Conservation (phyloP, 225 moss, liverwort and hornwort species). For the Ulota crispa region DNA sequence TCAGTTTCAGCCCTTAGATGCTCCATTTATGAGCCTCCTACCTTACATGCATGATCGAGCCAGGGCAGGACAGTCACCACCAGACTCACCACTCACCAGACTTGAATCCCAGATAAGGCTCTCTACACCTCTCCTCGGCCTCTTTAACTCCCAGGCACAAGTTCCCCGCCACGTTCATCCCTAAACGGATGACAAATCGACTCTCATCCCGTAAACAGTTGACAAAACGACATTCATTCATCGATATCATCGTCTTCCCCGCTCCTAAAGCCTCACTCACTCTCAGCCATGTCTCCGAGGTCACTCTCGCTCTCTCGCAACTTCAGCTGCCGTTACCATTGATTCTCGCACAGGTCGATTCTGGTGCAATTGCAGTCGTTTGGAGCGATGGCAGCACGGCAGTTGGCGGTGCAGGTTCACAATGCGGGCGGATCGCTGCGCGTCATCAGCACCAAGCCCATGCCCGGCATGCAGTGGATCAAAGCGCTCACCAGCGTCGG, state of each 20-base stretch:
- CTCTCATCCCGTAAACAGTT: neutral
- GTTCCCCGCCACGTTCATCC: constrained; percentile 27
- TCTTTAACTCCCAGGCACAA: constrained; percentile 35
- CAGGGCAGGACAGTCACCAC: neutral
- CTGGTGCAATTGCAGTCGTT: neutral
- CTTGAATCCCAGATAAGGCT: constrained; percentile 43
- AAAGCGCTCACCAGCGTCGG: constrained; percentile 70
- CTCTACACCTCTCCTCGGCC: constrained; percentile 11
- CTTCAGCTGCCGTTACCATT: neutral
- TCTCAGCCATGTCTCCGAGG: neutral
- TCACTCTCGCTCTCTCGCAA: neutral
- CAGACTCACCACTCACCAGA: neutral
- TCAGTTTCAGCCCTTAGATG: too few species aligned
- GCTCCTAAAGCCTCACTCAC: neutral
- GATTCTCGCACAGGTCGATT: neutral
- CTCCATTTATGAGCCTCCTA: too few species aligned
- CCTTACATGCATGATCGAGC: neutral
- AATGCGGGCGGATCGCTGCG: constrained; percentile 85
- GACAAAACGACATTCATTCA: neutral
- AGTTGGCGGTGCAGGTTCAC: constrained; percentile 72
- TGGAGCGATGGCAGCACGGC: constrained; percentile 57
- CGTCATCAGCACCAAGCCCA: constrained; percentile 96
- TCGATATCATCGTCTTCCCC: neutral
- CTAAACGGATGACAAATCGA: neutral
- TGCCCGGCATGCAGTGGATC: constrained; percentile 97